Evolutionary conservation across 176 grass and related monocot species (phyloP).

Genomic region (Ensete glaucum): DNA sequence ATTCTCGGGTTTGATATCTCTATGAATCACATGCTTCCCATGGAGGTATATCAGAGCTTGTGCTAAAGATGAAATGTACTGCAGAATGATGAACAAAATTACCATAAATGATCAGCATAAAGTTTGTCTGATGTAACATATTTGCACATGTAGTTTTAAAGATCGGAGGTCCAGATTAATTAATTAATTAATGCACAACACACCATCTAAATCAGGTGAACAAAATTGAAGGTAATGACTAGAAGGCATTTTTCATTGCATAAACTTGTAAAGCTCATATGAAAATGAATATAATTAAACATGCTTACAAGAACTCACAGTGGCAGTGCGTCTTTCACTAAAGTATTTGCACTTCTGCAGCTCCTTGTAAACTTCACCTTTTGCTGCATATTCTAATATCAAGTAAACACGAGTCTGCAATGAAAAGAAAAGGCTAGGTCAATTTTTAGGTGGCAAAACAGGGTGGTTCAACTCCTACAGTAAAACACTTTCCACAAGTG

Average conservation of each 20-base stretch:
- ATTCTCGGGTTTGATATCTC: conserved; percentile 91
- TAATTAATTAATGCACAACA: too few species aligned
- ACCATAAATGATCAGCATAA: neutral
- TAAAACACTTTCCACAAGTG: neutral
- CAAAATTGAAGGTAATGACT: too few species aligned
- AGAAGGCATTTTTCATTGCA: too few species aligned
- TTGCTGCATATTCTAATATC: conserved; percentile 84
- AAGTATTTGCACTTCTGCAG: conserved; percentile 83
- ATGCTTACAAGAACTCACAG: conserved; percentile 39
- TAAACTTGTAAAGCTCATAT: neutral
- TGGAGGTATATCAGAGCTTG: conserved; percentile 77
- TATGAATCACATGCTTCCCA: conserved; percentile 76
- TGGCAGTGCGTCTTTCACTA: conserved; percentile 60
- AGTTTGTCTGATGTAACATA: too few species aligned
- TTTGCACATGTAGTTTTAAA: too few species aligned
- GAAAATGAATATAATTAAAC: conserved; percentile 10
- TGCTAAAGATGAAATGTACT: conserved; percentile 84
- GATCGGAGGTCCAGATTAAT: too few species aligned
- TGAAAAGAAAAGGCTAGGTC: conserved; percentile 15
- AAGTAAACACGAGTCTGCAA: conserved; percentile 74
- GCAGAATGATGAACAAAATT: neutral
- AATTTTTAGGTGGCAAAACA: neutral
- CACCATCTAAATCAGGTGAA: too few species aligned
- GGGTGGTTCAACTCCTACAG: neutral
- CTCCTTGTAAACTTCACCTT: conserved; percentile 94